Percentiles rank a stretch among this genome's conserved stretches.
phyloP scores from a whole-genome alignment of 2,329 filamentous ascomycete genomes.

The Penicillium corylophilum region DNA sequence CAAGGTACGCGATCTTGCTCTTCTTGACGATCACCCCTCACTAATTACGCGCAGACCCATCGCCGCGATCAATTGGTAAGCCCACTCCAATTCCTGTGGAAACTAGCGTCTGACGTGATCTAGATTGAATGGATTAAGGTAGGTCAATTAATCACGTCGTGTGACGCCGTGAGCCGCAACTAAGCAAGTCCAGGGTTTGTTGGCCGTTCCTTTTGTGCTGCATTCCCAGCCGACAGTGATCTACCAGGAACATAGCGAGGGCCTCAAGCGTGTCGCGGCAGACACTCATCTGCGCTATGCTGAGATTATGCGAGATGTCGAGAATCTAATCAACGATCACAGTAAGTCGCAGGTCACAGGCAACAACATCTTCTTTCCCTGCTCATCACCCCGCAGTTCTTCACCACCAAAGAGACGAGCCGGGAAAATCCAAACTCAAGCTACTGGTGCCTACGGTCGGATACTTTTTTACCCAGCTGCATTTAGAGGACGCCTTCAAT shows the following conservation, averaged over 20 bases:
- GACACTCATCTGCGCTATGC: constrained; percentile 85
- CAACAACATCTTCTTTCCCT: neutral
- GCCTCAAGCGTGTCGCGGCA: constrained; percentile 69
- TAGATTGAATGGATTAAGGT: constrained; percentile 89
- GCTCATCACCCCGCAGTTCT: constrained; percentile 53
- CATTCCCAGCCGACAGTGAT: constrained; percentile 91
- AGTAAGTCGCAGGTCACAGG: constrained; percentile 54
- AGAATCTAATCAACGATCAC: constrained; percentile 87
- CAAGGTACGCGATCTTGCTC: constrained; percentile 50
- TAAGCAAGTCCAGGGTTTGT: constrained; percentile 56
- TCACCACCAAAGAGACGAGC: constrained; percentile 68
- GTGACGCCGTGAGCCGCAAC: neutral
- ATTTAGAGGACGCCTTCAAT: constrained; percentile 84
- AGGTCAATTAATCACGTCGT: constrained; percentile 12
- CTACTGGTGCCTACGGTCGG: constrained; percentile 87
- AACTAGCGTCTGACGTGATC: neutral
- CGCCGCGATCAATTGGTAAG: constrained; percentile 81
- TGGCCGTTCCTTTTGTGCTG: constrained; percentile 94
- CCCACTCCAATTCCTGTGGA: neutral
- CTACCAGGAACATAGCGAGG: constrained; percentile 66
- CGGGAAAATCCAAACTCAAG: constrained; percentile 82
- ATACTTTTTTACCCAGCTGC: constrained; percentile 87
- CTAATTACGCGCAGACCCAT: constrained; percentile 66
- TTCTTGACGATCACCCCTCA: constrained; percentile 5
- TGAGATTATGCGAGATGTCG: constrained; percentile 93